Evolutionary conservation across 768 basidiomycete species (phyloP), one percentile per base, ranked within the genome.

Genomic region (Suillus subalutaceus): DNA sequence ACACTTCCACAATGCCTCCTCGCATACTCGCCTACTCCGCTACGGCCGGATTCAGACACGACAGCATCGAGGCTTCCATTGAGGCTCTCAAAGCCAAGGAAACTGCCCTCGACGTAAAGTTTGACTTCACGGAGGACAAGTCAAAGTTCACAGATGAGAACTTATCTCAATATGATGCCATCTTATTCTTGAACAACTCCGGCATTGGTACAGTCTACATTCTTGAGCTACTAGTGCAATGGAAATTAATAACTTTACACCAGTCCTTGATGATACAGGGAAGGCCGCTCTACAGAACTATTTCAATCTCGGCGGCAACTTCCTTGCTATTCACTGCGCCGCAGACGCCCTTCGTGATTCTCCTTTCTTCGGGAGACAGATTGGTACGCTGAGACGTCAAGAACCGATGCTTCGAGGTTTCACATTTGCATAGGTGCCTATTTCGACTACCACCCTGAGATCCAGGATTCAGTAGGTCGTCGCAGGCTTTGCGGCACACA

Each of bases 31-130:
- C 88, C 20, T 91, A 88, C 69, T 86, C 89, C 26, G 84, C 84
- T 2, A 92, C 89, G 0, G 72, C 76, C 7, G 85, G 82, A 6
- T 93, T 84, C 74, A 80, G 90, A 65, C 92, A 93, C 71, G 91
- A 91, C 66, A 90, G 88, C 4, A 93, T 93, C 64, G 91, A 91
- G 0, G 85, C 86, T 1, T 90, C 91, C 4, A 85, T 90, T 35
- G 75, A 84, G 52, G 84, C 84, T 0, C 75, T 93, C 48, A 82
- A 83, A 64, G 73, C 79, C 1, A 80, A 79, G 30, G 82, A 81
- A 2, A 65, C 78, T n/a, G 71, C 76, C 0, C 84, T 88, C 64
- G 79, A 85, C 66, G 80, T 88, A 61, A 61, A 79, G 30, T 90
- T 93, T 66, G 85, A 87, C 59, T 81, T 86, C 64, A 88, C 90